Conservation (phyloP, 192 early-diverging fungal species). For the Phlyctochytrium bullatum region DNA sequence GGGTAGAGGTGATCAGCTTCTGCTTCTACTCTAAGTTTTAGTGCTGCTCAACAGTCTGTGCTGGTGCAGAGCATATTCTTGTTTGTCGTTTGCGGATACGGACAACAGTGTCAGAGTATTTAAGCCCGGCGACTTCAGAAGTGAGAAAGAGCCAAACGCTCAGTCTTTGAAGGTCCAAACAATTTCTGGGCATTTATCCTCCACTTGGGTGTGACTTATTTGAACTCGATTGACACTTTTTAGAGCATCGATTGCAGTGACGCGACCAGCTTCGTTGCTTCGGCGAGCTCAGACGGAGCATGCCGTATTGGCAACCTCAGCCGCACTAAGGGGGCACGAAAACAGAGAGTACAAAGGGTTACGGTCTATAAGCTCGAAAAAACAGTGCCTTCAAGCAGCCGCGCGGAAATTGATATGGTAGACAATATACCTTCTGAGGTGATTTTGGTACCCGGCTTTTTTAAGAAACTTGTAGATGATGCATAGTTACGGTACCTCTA, state of each 20-base stretch:
- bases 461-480: no score
- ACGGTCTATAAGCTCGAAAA: background rate
- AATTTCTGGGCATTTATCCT: no score
- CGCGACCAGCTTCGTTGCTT: background rate
- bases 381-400: background rate
- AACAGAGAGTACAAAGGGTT: background rate
- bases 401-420: background rate
- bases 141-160: background rate
- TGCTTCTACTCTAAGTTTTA: no score
- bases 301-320: background rate
- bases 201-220: no score
- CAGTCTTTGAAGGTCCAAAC: no score
- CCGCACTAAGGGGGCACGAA: background rate
- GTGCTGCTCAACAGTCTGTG: no score
- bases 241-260: no score
- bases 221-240: no score
- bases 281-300: background rate
- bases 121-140: background rate
- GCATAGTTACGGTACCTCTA: no score
- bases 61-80: no score
- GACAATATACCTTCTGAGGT: background rate
- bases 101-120: background rate
- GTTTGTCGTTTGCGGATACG: background rate
- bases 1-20: background rate
- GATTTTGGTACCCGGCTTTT: background rate